Percentiles rank a stretch among this genome's conserved stretches.
phyloP scores from a whole-genome alignment of 1,139 yeast species.

The Debaryomyces udenii region DNA sequence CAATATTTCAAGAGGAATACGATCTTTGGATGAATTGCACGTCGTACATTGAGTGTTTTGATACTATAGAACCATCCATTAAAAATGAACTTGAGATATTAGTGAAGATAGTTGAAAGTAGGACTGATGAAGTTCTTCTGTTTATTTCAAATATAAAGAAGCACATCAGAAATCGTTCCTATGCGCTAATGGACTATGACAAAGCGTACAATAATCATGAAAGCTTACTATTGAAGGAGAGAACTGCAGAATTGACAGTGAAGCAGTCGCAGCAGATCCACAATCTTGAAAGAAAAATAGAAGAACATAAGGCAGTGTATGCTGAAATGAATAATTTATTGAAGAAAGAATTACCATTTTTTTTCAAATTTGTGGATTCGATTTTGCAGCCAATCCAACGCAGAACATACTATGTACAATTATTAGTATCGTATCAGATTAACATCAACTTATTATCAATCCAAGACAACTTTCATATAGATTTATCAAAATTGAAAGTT shows the following conservation, averaged over 20 bases:
- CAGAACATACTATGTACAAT: constrained; percentile 33
- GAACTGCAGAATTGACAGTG: constrained; percentile 24
- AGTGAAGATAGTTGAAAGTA: constrained; percentile 18
- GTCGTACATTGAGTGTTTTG: constrained; percentile 20
- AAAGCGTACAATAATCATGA: constrained; percentile 30
- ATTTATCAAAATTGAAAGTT: constrained; percentile 12
- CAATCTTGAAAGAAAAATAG: constrained; percentile 36
- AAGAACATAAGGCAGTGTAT: constrained; percentile 30
- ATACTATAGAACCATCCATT: constrained; percentile 19
- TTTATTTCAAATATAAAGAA: constrained; percentile 30
- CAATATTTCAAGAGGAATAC: constrained; percentile 17
- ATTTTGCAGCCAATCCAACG: constrained; percentile 30
- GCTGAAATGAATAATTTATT: constrained; percentile 32
- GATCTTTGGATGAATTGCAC: constrained; percentile 23
- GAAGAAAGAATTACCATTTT: constrained; percentile 42
- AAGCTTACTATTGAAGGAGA: constrained; percentile 25
- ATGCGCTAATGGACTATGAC: constrained; percentile 41
- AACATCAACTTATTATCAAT: constrained; percentile 22
- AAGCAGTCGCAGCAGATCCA: constrained; percentile 35
- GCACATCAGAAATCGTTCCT: constrained; percentile 31
- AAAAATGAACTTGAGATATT: constrained; percentile 20
- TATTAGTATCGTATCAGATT: constrained; percentile 32
- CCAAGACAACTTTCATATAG: constrained; percentile 16
- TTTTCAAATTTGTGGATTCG: constrained; percentile 32
- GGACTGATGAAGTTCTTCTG: constrained; percentile 23